Conservation (phyloP, 1,284 basidiomycete genomes). For the Pseudozyma sp. region DNA sequence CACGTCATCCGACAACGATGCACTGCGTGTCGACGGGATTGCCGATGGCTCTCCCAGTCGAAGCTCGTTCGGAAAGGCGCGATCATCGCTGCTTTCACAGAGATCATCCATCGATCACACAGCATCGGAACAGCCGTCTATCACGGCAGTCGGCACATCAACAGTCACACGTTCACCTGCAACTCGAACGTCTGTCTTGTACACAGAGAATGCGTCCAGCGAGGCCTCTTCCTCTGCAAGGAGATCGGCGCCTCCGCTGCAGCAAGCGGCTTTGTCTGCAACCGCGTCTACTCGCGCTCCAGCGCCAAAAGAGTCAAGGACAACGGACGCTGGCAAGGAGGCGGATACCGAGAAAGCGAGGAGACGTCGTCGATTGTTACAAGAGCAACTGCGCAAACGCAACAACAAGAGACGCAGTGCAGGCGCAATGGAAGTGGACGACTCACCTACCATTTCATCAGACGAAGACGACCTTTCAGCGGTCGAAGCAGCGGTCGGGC, state of each 20-base stretch:
- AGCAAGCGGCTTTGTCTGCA: background rate
- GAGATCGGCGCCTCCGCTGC: background rate
- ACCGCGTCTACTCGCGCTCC: conserved; percentile 3
- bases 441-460: conserved; percentile 6
- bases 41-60: conserved; percentile 1
- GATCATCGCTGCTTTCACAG: background rate
- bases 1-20: background rate
- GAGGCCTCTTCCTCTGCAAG: background rate
- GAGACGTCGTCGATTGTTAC: conserved; percentile 32
- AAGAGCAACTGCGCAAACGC: conserved; percentile 44
- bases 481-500: background rate
- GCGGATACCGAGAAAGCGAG: conserved; percentile 18
- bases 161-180: background rate
- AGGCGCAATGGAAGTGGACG: conserved; percentile 10
- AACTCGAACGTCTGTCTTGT: conserved; percentile 6
- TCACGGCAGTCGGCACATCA: background rate
- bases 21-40: background rate
- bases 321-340: conserved; percentile 9
- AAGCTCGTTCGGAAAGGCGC: background rate
- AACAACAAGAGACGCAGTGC: conserved; percentile 33
- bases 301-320: conserved; percentile 5
- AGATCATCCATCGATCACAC: background rate
- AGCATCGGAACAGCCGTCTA: conserved; percentile 5
- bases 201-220: conserved; percentile 1
- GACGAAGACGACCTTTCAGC: conserved; percentile 7